Percentiles rank a stretch among this genome's conserved stretches.
Evolutionary conservation across 2,329 filamentous ascomycete species (phyloP).

Genomic region (Pseudogymnoascus sp.): DNA sequence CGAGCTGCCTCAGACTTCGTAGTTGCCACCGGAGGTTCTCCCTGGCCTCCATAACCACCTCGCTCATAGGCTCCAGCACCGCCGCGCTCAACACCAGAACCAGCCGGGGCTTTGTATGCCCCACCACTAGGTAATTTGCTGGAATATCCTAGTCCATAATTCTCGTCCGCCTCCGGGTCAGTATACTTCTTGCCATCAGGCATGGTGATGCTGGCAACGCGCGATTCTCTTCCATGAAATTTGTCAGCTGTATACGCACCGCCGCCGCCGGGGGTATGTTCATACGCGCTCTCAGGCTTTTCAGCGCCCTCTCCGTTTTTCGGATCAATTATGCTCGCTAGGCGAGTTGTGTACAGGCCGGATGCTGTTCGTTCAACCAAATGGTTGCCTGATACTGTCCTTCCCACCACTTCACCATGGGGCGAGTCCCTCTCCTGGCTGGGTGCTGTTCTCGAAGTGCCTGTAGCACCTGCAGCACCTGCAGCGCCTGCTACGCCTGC

Average conservation of each 20-base stretch:
- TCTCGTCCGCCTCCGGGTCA: background rate
- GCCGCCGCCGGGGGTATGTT: background rate
- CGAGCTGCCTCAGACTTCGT: background rate
- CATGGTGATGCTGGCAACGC: background rate
- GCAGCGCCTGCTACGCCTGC: background rate
- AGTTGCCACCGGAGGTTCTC: background rate
- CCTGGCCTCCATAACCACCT: background rate
- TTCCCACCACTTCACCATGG: background rate
- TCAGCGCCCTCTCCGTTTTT: background rate
- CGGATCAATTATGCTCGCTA: constrained; percentile 3
- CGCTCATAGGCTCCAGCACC: background rate
- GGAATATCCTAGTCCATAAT: background rate
- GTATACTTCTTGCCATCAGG: background rate
- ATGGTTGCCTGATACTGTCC: background rate
- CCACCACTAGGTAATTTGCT: background rate
- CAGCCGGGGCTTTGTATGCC: background rate
- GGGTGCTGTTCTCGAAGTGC: background rate
- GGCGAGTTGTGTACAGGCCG: background rate
- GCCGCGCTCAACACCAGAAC: background rate
- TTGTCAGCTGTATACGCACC: background rate
- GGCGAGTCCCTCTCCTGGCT: background rate
- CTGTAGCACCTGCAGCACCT: background rate
- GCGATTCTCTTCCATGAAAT: background rate
- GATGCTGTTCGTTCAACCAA: background rate
- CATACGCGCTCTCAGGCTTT: background rate